Percentiles rank a stretch among this genome's conserved stretches.
These are phyloP conservation scores for Fusarium albidum DNA, from an alignment of 2,329 filamentous ascomycete genomes.

Conservation along the genomic window DNA sequence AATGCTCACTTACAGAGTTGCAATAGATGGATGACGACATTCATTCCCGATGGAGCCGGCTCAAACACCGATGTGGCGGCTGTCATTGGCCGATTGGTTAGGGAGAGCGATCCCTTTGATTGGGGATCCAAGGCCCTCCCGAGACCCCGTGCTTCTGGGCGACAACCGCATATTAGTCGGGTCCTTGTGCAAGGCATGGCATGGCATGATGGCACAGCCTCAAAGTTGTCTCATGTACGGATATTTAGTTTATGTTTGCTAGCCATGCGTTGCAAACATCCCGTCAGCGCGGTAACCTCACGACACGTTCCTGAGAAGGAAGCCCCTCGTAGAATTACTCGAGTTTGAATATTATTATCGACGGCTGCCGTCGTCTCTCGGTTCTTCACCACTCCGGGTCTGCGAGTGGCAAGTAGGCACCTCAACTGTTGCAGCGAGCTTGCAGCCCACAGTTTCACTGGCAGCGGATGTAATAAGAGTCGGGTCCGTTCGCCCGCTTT, in stretches of 20 bases:
- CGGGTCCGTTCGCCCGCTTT: slow-evolving; percentile 19
- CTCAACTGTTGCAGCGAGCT: not conserved
- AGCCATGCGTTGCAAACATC: not conserved
- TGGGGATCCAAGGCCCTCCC: not conserved
- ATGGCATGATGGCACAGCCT: not conserved
- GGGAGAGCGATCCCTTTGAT: not conserved
- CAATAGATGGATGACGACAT: slow-evolving; percentile 23
- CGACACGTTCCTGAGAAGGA: slow-evolving; percentile 15
- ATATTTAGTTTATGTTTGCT: not conserved
- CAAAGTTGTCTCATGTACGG: not conserved
- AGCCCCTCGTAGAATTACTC: not conserved
- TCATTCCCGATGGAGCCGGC: slow-evolving; percentile 10
- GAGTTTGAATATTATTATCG: no score
- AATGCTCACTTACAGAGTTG: slow-evolving; percentile 2
- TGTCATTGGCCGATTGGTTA: not conserved
- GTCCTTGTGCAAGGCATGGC: no score
- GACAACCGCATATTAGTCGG: slow-evolving; percentile 4
- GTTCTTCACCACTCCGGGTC: not conserved
- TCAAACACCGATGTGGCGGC: not conserved
- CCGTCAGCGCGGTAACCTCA: slow-evolving; percentile 10
- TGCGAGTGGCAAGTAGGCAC: not conserved
- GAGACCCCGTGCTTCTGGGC: not conserved
- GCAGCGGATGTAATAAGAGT: slow-evolving; percentile 11
- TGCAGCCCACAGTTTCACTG: not conserved
- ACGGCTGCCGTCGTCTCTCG: not conserved